Evolutionary conservation across 805 yeast genomes (phyloP).

Genomic region (Saccharomycopsis vini): DNA sequence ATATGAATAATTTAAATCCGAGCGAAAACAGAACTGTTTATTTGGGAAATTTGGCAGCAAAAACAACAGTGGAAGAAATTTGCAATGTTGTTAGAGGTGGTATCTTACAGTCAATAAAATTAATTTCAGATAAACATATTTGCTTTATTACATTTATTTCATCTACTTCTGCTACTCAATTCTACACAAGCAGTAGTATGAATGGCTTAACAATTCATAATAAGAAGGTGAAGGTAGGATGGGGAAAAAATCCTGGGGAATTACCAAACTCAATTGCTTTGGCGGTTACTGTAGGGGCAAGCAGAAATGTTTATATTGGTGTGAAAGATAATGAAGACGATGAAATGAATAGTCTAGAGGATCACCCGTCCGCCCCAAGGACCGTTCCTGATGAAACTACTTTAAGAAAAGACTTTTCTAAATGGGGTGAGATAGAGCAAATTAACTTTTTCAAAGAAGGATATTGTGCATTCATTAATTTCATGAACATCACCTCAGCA

Average conservation of each 20-base stretch:
- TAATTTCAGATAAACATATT: conserved; percentile 42
- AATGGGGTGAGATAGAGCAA: conserved; percentile 68
- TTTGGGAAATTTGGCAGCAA: conserved; percentile 56
- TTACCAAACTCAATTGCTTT: conserved; percentile 43
- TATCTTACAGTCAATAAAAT: conserved; percentile 49
- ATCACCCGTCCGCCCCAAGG: conserved; percentile 19
- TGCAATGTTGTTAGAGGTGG: conserved; percentile 77
- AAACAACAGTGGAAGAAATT: conserved; percentile 60
- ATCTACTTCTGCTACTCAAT: conserved; percentile 55
- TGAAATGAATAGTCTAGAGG: conserved; percentile 22
- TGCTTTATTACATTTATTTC: conserved; percentile 68
- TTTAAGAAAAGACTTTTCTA: conserved; percentile 49
- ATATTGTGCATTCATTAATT: conserved; percentile 70
- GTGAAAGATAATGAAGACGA: conserved; percentile 34
- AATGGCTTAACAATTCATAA: conserved; percentile 57
- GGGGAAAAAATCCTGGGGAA: conserved; percentile 64
- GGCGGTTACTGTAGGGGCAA: conserved; percentile 67
- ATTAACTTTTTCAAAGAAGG: conserved; percentile 61
- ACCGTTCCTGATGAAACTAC: conserved; percentile 38
- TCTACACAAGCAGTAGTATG: conserved; percentile 49
- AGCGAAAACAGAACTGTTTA: conserved; percentile 58
- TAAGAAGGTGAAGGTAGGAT: conserved; percentile 53
- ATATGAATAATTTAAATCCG: conserved; percentile 15
- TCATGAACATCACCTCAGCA: conserved; percentile 53
- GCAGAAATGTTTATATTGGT: conserved; percentile 71